These are phyloP conservation scores for Gossypium turneri DNA, from an alignment of 345 rosid genomes.

Conservation along the genomic window DNA sequence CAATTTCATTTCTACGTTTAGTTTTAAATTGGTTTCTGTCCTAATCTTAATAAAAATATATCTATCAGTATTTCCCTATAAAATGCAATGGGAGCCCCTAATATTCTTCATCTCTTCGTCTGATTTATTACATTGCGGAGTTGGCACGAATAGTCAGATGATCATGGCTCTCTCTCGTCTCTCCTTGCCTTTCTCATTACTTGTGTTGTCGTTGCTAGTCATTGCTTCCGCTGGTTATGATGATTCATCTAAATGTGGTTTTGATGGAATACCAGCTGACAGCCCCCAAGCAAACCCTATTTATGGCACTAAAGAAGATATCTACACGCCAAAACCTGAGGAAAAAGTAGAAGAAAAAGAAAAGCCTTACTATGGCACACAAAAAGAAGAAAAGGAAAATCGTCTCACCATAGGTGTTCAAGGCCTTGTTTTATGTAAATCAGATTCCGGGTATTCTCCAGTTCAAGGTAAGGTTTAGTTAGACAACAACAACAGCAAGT, in stretches of 20 bases:
- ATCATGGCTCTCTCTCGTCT: conserved; percentile 15
- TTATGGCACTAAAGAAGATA: not conserved
- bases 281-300: not conserved
- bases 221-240: not conserved
- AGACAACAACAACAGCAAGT: not conserved
- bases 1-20: not conserved
- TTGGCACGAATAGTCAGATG: not conserved
- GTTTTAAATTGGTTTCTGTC: not conserved
- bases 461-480: not conserved
- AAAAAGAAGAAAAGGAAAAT: not conserved
- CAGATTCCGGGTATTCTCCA: not conserved
- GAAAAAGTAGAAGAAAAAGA: not conserved
- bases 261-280: conserved; percentile 5
- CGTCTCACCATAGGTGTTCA: not conserved
- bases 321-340: not conserved
- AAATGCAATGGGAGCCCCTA: not conserved
- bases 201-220: not conserved
- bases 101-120: not conserved
- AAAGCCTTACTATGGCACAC: not conserved
- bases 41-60: not conserved
- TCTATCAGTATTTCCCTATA: not conserved
- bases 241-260: not conserved
- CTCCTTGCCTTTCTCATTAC: conserved; percentile 4
- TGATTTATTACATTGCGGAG: not conserved
- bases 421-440: conserved; percentile 7